These are phyloP conservation scores for Vaccinium corymbosum DNA, from an alignment of 148 eudicot species.

Conservation along the genomic window DNA sequence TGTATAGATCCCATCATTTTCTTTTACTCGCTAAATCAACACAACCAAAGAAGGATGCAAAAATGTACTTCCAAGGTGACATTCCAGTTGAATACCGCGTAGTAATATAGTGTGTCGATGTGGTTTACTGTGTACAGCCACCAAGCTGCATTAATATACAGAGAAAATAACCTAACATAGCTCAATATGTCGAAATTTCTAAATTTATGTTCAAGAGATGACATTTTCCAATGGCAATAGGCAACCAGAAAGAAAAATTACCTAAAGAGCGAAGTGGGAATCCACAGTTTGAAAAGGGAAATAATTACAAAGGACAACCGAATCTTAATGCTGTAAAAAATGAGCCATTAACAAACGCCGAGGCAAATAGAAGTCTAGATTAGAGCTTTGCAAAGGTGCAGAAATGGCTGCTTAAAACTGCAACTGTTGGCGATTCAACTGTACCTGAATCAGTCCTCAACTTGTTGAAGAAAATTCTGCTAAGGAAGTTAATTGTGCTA, in stretches of 20 bases:
- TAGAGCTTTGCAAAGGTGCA: conserved; percentile 6
- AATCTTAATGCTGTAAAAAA: neutral
- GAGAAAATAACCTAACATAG: neutral
- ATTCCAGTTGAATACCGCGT: neutral
- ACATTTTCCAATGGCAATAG: neutral
- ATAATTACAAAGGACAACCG: neutral
- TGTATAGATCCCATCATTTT: no score
- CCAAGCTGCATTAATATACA: neutral
- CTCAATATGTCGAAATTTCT: neutral
- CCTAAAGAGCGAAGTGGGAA: neutral
- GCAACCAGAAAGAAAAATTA: neutral
- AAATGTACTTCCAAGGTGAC: neutral
- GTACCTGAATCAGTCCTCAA: neutral
- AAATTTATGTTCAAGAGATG: neutral
- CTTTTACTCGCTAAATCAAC: no score
- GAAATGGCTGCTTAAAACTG: neutral
- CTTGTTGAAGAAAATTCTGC: conserved; percentile 4
- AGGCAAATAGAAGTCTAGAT: neutral
- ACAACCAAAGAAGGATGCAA: no score
- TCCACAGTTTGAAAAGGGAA: neutral
- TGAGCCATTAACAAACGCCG: neutral
- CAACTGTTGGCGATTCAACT: neutral
- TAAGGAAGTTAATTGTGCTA: neutral
- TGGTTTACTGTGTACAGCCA: no score
- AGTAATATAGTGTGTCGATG: neutral